Evolutionary conservation across 257 asterid species (phyloP).

Genomic region (Fraxinus excelsior): DNA sequence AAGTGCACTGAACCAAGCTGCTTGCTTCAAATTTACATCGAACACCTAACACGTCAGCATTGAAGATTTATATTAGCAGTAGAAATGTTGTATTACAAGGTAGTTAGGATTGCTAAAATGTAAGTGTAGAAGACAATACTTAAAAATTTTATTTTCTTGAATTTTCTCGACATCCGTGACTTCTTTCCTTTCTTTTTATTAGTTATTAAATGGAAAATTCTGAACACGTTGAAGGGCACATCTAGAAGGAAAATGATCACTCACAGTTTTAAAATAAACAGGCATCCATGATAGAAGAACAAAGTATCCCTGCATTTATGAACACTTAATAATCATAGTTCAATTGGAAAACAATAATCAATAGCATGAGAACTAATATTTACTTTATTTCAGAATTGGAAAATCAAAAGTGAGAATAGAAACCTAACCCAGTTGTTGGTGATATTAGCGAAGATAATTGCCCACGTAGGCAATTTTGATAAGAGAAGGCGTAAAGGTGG

Average conservation of each 20-base stretch:
- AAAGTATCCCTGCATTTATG: conserved; percentile 83
- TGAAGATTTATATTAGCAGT: background rate
- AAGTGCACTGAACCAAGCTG: conserved; percentile 99
- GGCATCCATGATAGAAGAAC: conserved; percentile 99
- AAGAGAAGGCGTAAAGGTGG: conserved; percentile 66
- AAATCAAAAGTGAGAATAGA: conserved; percentile 1
- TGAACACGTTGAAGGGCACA: background rate
- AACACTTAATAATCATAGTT: background rate
- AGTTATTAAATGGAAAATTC: background rate
- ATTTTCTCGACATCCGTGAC: background rate
- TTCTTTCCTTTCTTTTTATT: background rate
- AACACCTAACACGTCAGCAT: conserved; percentile 53
- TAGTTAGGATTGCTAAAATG: too few species aligned
- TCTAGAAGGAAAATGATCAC: conserved; percentile 26
- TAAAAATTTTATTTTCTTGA: background rate
- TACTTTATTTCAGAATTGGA: background rate
- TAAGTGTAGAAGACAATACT: too few species aligned
- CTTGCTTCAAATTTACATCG: conserved; percentile 86
- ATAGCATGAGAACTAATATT: background rate
- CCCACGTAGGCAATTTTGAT: conserved; percentile 90
- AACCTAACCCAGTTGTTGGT: conserved; percentile 81
- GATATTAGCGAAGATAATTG: conserved; percentile 80
- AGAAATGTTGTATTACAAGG: background rate
- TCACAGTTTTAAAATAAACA: conserved; percentile 89
- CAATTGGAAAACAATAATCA: conserved; percentile 3